Percentiles rank a stretch among this genome's conserved stretches.
Evolutionary conservation across 1,139 yeast genomes (phyloP).

Genomic region (Debaryomycetaceae sp.): DNA sequence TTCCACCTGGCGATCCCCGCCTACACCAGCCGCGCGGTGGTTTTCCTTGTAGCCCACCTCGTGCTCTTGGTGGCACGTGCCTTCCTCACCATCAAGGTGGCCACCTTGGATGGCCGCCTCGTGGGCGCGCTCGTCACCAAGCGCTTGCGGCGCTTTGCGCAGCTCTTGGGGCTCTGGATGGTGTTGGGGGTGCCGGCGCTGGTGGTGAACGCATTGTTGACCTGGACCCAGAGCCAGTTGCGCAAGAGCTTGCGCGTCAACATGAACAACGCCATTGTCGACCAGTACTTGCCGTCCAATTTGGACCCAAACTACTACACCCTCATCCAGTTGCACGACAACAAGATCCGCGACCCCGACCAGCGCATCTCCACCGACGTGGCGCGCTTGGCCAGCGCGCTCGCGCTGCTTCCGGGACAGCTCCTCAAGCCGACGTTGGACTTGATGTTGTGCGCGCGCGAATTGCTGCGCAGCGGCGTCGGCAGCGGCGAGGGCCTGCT

Average conservation of each 20-base stretch:
- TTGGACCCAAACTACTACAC: conserved; percentile 46
- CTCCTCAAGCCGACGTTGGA: conserved; percentile 81
- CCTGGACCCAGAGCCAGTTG: conserved; percentile 66
- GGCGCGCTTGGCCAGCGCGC: conserved; percentile 65
- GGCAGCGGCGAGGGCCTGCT: conserved; percentile 83
- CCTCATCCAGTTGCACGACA: conserved; percentile 51
- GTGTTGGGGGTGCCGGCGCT: conserved; percentile 84
- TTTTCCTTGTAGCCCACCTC: conserved; percentile 53
- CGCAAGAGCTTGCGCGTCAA: conserved; percentile 63
- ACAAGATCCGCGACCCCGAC: conserved; percentile 67
- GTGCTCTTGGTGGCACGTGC: conserved; percentile 65
- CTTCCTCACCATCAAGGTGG: conserved; percentile 73
- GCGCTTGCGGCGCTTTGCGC: conserved; percentile 58
- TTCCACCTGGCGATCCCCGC: conserved; percentile 39
- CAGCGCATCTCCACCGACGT: conserved; percentile 81
- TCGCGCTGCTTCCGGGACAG: conserved; percentile 81
- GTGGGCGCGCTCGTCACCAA: conserved; percentile 82
- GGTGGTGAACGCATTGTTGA: conserved; percentile 66
- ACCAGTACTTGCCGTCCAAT: conserved; percentile 63
- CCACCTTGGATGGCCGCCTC: conserved; percentile 79
- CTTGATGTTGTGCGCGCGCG: conserved; percentile 76
- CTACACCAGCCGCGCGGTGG: conserved; percentile 27
- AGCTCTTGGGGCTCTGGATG: conserved; percentile 75
- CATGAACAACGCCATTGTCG: conserved; percentile 60
- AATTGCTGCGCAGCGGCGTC: conserved; percentile 70